These are phyloP conservation scores for Cercospora sp. DNA, from an alignment of 2,329 filamentous ascomycete species.

Conservation along the genomic window DNA sequence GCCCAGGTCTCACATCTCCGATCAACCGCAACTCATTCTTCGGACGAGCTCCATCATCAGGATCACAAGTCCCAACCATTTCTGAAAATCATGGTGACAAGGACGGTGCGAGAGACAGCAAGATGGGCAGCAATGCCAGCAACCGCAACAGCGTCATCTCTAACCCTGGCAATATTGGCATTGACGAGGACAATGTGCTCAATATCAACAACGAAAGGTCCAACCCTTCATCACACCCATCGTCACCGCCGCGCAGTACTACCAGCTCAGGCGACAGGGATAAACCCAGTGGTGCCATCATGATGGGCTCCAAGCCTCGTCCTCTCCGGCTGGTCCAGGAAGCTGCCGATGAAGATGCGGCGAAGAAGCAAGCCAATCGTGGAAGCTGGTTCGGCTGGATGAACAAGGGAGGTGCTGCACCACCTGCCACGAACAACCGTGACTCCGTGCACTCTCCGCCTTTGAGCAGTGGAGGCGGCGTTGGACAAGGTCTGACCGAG, in stretches of 20 bases:
- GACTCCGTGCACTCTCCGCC: conserved; percentile 9
- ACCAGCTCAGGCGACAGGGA: conserved; percentile 39
- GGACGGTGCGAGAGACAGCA: conserved; percentile 34
- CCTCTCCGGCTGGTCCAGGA: conserved; percentile 87
- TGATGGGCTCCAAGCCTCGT: conserved; percentile 68
- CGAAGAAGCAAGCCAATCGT: conserved; percentile 47
- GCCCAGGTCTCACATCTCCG: conserved; percentile 59
- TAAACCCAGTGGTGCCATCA: conserved; percentile 41
- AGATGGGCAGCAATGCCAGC: conserved; percentile 29
- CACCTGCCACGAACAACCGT: background rate
- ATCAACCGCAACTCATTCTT: conserved; percentile 62
- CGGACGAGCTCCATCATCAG: conserved; percentile 46
- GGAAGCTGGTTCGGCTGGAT: conserved; percentile 53
- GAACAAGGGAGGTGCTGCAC: conserved; percentile 35
- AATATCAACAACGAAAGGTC: conserved; percentile 38
- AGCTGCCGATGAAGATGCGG: conserved; percentile 47
- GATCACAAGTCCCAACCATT: conserved; percentile 48
- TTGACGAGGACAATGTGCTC: conserved; percentile 12
- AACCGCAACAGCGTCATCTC: conserved; percentile 31
- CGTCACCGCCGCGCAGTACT: conserved; percentile 61
- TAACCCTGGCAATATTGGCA: conserved; percentile 18
- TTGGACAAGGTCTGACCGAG: conserved; percentile 8
- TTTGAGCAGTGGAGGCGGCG: background rate
- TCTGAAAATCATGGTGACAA: conserved; percentile 27
- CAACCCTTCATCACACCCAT: conserved; percentile 53